phyloP scores from a whole-genome alignment of 2,329 filamentous ascomycete genomes.

The Chrysoporthe deuterocubensis region DNA sequence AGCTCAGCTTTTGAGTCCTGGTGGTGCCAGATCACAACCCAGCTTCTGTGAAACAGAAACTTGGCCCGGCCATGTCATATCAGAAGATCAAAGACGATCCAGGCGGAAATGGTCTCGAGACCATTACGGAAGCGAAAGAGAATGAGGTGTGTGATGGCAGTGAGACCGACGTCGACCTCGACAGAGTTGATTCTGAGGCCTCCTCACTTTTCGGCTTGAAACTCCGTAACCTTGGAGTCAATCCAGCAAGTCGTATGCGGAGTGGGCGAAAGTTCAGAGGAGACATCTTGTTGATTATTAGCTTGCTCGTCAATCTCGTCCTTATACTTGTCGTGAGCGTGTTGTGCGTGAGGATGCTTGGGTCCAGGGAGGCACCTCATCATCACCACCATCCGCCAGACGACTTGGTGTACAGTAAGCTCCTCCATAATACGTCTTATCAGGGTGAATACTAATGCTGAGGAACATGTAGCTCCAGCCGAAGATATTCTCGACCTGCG shows the following conservation, averaged over 20 bases:
- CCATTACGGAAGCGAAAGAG: background rate
- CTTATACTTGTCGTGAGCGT: background rate
- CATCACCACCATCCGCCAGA: conserved; percentile 4
- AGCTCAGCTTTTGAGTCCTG: background rate
- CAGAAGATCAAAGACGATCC: background rate
- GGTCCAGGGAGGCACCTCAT: background rate
- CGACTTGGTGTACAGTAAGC: conserved; percentile 12
- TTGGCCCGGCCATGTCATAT: background rate
- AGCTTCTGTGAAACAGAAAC: background rate
- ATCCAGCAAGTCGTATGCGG: background rate
- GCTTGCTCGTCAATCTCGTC: background rate
- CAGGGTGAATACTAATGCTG: background rate
- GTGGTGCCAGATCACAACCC: too few species aligned
- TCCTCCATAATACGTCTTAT: background rate
- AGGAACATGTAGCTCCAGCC: background rate
- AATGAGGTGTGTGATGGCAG: background rate
- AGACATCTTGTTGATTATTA: background rate
- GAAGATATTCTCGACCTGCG: conserved; percentile 10
- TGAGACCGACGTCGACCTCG: background rate
- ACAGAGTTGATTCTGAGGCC: background rate
- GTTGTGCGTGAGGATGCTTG: background rate
- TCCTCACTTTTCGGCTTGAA: conserved; percentile 7
- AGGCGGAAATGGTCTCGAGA: background rate
- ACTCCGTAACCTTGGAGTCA: background rate
- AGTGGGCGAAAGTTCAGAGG: background rate